These are phyloP conservation scores for Spathaspora sp. DNA, from an alignment of 805 yeast species.

Conservation along the genomic window DNA sequence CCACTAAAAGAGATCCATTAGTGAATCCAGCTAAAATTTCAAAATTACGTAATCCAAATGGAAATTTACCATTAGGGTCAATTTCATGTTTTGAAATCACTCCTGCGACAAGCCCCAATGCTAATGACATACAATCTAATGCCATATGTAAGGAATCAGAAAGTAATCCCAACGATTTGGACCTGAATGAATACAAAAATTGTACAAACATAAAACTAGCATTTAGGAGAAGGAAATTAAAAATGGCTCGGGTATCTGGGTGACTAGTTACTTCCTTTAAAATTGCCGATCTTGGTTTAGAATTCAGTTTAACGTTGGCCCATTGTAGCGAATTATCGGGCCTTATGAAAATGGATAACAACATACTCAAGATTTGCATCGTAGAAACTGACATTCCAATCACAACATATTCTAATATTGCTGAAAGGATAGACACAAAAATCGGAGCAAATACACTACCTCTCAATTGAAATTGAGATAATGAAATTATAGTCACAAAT, in stretches of 20 bases:
- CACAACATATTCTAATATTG: slow-evolving; percentile 19
- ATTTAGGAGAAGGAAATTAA: slow-evolving; percentile 79
- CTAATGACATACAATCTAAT: slow-evolving; percentile 85
- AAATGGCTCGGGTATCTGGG: slow-evolving; percentile 79
- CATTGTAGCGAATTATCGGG: slow-evolving; percentile 5
- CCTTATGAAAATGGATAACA: slow-evolving; percentile 17
- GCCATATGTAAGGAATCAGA: slow-evolving; percentile 97
- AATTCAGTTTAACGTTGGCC: background rate
- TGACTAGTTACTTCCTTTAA: slow-evolving; percentile 32
- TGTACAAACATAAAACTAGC: slow-evolving; percentile 94
- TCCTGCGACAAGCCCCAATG: slow-evolving; percentile 87
- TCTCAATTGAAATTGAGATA: slow-evolving; percentile 18
- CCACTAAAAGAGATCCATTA: slow-evolving; percentile 83
- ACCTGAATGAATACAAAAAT: slow-evolving; percentile 83
- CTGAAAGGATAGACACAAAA: slow-evolving; percentile 15
- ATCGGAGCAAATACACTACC: slow-evolving; percentile 13
- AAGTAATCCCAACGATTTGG: slow-evolving; percentile 85
- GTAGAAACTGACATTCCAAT: slow-evolving; percentile 7
- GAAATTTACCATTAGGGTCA: slow-evolving; percentile 62
- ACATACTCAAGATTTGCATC: background rate
- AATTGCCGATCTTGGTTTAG: slow-evolving; percentile 11
- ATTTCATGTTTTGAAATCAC: slow-evolving; percentile 40
- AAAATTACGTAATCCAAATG: slow-evolving; percentile 80
- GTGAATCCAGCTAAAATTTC: slow-evolving; percentile 95
- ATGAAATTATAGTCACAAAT: slow-evolving; percentile 19